These are phyloP conservation scores for Apiospora saccharicola DNA, from an alignment of 2,329 filamentous ascomycete species.

Conservation along the genomic window DNA sequence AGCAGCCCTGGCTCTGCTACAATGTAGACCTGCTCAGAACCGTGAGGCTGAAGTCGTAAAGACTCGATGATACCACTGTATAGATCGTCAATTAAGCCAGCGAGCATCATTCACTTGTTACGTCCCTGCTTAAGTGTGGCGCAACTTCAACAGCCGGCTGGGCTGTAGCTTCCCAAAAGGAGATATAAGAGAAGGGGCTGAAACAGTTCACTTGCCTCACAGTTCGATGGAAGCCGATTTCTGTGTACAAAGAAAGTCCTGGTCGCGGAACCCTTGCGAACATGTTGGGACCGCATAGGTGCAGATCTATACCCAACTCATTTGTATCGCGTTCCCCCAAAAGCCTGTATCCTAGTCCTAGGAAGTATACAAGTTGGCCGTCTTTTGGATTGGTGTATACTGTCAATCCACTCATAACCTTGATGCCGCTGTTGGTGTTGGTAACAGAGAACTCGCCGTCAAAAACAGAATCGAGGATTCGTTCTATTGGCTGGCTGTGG, in stretches of 20 bases:
- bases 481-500: not conserved
- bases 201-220: not conserved
- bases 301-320: not conserved
- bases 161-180: too few relatives aligned
- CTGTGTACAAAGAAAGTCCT: too few relatives aligned
- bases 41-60: not conserved
- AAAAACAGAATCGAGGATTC: not conserved
- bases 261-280: not conserved
- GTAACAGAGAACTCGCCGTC: not conserved
- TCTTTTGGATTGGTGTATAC: fast-evolving
- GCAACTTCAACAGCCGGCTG: not conserved
- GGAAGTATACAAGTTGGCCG: not conserved
- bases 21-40: not conserved
- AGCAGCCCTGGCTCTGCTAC: not conserved
- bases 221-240: too few relatives aligned
- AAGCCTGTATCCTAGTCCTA: not conserved
- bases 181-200: not conserved
- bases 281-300: not conserved
- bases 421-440: conserved; percentile 4
- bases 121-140: not conserved
- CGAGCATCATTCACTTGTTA: too few relatives aligned
- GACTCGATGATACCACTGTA: not conserved
- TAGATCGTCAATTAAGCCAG: too few relatives aligned
- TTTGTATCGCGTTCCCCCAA: fast-evolving
- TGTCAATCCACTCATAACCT: not conserved